Evolutionary conservation across 331 rosid species (phyloP).

Genomic region (Ulmus americana): DNA sequence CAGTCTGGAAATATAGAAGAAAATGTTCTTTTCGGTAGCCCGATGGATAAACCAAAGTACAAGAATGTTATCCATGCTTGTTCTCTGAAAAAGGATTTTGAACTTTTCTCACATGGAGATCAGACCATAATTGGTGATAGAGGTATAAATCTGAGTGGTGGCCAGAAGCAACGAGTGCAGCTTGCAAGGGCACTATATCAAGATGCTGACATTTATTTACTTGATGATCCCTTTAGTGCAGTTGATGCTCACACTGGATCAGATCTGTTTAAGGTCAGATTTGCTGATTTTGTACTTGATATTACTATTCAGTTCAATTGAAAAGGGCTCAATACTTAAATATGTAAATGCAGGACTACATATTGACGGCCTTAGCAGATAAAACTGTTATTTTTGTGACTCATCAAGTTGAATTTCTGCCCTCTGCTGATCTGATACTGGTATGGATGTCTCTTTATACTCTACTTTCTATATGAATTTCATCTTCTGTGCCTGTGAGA

Average conservation of each 20-base stretch:
- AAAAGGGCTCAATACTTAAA: constrained; percentile 24
- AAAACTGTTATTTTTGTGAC: constrained; percentile 92
- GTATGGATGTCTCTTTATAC: constrained; percentile 40
- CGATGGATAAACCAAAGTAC: constrained; percentile 85
- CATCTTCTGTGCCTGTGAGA: constrained; percentile 5
- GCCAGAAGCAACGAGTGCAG: constrained; percentile 97
- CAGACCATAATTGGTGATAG: constrained; percentile 95
- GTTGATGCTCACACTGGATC: constrained; percentile 98
- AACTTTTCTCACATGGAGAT: constrained; percentile 85
- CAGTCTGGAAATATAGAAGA: constrained; percentile 94
- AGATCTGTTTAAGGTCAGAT: constrained; percentile 78
- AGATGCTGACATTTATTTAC: constrained; percentile 93
- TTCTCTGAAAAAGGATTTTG: constrained; percentile 79
- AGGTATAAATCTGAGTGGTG: constrained; percentile 93
- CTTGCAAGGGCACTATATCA: constrained; percentile 99
- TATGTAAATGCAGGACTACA: constrained; percentile 76
- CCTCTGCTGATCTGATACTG: constrained; percentile 85
- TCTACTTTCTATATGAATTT: constrained; percentile 21
- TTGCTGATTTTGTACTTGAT: constrained; percentile 22
- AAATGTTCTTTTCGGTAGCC: constrained; percentile 81
- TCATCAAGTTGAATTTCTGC: constrained; percentile 98
- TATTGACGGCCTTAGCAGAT: constrained; percentile 72
- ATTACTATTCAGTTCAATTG: background rate
- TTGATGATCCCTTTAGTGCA: constrained; percentile 97
- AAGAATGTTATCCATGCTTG: constrained; percentile 85